Evolutionary conservation across 1,284 basidiomycete genomes (phyloP).

Genomic region (Volvariella surrecta): DNA sequence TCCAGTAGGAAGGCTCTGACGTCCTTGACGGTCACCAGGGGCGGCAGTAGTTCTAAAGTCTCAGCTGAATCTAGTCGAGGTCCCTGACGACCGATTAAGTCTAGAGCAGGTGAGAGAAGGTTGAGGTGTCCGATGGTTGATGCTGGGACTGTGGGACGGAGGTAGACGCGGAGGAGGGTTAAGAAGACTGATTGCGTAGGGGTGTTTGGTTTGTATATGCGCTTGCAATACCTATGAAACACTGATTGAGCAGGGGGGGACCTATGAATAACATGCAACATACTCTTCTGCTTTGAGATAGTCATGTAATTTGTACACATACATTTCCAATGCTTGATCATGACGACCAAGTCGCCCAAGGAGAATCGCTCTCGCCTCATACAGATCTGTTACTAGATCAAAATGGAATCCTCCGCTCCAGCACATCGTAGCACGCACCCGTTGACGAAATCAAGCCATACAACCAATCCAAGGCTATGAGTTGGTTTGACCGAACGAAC

Average conservation of each 20-base stretch:
- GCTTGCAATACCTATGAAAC: slow-evolving; percentile 73
- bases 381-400: slow-evolving; percentile 46
- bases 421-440: slow-evolving; percentile 32
- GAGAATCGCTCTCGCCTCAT: slow-evolving; percentile 84
- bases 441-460: slow-evolving; percentile 72
- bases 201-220: slow-evolving; percentile 56
- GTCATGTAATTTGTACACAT: slow-evolving; percentile 82
- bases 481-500: slow-evolving; percentile 68
- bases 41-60: slow-evolving; percentile 81
- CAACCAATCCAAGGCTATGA: slow-evolving; percentile 75
- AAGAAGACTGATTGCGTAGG: slow-evolving; percentile 69
- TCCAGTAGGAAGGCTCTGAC: slow-evolving; percentile 75
- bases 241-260: slow-evolving; percentile 5
- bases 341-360: slow-evolving; percentile 87
- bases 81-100: slow-evolving; percentile 78
- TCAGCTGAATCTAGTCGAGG: slow-evolving; percentile 73
- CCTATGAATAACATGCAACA: slow-evolving; percentile 15
- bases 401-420: slow-evolving; percentile 4
- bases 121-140: slow-evolving; percentile 21
- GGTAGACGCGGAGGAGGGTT: slow-evolving; percentile 81
- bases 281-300: slow-evolving; percentile 84
- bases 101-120: slow-evolving; percentile 72
- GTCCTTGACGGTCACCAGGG: slow-evolving; percentile 75
- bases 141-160: slow-evolving; percentile 54
- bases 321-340: slow-evolving; percentile 87